These are phyloP conservation scores for Dendrocalamus sinicus DNA, from an alignment of 176 grass and related monocot species.

Conservation along the genomic window DNA sequence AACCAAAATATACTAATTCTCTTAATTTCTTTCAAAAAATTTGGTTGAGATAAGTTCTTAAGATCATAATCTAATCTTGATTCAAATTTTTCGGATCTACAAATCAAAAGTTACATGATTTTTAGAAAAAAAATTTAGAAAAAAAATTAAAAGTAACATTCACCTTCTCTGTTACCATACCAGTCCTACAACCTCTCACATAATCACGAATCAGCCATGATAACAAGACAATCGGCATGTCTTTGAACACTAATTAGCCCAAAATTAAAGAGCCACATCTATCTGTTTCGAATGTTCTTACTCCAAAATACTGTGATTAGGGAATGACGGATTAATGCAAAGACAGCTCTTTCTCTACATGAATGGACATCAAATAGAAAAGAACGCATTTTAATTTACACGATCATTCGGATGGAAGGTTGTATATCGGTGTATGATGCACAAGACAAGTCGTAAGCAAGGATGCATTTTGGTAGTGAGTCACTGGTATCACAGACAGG, in stretches of 20 bases:
- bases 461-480: slow-evolving; percentile 17
- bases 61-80: too few relatives aligned
- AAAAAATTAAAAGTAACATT: too few relatives aligned
- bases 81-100: too few relatives aligned
- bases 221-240: not conserved
- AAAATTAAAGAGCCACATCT: not conserved
- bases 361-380: not conserved
- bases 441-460: not conserved
- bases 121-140: too few relatives aligned
- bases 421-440: slow-evolving; percentile 1
- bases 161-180: too few relatives aligned
- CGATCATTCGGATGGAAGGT: not conserved
- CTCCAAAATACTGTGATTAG: not conserved
- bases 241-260: not conserved
- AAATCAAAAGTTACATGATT: too few relatives aligned
- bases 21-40: too few relatives aligned
- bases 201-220: not conserved
- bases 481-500: slow-evolving; percentile 35
- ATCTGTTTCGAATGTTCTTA: not conserved
- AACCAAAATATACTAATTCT: too few relatives aligned
- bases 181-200: too few relatives aligned
- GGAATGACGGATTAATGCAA: not conserved
- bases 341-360: not conserved
- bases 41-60: too few relatives aligned
- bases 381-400: not conserved